Percentiles rank a stretch among this genome's conserved stretches.
Evolutionary conservation across 2,329 filamentous ascomycete species (phyloP).

Genomic region (Gnomoniopsis sp.): DNA sequence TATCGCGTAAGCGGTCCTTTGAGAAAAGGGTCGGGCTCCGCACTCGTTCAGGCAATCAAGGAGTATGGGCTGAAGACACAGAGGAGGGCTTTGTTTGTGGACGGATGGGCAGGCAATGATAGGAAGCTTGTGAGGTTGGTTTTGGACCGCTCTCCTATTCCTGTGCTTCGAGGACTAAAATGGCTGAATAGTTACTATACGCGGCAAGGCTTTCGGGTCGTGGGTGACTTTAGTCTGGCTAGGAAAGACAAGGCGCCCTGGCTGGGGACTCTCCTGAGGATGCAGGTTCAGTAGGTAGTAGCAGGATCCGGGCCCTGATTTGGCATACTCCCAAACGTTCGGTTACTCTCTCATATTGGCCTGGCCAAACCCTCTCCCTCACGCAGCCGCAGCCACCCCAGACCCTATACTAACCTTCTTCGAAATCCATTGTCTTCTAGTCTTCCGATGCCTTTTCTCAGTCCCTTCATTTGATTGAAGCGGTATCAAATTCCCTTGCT

Average conservation of each 20-base stretch:
- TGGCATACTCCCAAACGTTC: no score
- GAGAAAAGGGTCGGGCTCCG: neutral
- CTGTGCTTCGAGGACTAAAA: neutral
- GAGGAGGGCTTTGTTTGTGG: neutral
- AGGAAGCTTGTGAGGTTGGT: neutral
- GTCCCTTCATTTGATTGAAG: no score
- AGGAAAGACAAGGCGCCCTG: slow-evolving; percentile 1
- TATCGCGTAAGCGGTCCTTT: neutral
- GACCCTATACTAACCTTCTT: no score
- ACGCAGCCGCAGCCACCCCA: no score
- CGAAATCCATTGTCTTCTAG: no score
- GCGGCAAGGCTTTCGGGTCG: neutral
- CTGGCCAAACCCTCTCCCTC: no score
- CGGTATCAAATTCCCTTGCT: no score
- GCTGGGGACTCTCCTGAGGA: neutral
- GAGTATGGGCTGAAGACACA: neutral
- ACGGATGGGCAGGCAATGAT: slow-evolving; percentile 2
- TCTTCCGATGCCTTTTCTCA: no score
- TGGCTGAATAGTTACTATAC: neutral
- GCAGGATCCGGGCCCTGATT: neutral
- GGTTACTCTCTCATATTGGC: no score
- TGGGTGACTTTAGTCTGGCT: neutral
- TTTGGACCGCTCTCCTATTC: neutral
- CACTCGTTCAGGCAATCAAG: neutral
- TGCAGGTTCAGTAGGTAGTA: neutral